Base-by-base conservation (phyloP, 352 stramenopile species). In the Globisporangium megalacanthum region DNA sequence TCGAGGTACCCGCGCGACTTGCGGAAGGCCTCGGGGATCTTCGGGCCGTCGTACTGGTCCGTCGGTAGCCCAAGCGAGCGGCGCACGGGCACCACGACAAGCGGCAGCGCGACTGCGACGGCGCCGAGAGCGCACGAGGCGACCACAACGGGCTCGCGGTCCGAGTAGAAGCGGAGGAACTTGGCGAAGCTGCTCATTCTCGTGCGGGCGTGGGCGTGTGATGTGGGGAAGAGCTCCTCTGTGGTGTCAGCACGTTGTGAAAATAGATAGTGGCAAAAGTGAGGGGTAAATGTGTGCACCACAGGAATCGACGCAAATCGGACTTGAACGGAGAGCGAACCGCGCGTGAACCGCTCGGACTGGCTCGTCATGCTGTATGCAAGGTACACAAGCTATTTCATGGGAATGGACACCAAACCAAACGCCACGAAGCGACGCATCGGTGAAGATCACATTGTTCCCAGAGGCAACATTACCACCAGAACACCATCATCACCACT, bases 41-140 rank as follows among this genome's bases (percentile, higher is more conserved):
- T 80, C 13, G 86, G 86, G 51, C 86, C 86, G 68, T 95, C 86
- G 75, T 95, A 95, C 68, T 95, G 86, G 68, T 95, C 83, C 49
- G 86, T 95, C 11, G 86, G 86, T 50, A 92, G 73, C 5, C 86
- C 86, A 65, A 95, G 75, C 48, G 79, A 92, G 65, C 86, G 86
- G 61, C 86, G 83, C 49, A 95, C 55, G 6, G 86, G 86, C 54
- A 95, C 86, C 54, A 95, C 77, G 44, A 89, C 78, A 11, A 94
- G 62, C 49, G 86, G 86, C 25, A 93, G 61, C 45, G 67, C 61
- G 29, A 95, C 45, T 31, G 80, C 80, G 33, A 94, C 75, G 20
- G 76, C 61, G 37, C 83, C 86, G 58, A 95, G 85, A 54, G 79
- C 79, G 62, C 75, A 87, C 29, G 83, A 93, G 57, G 85, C n/a